Conservation (phyloP, 75 land plant species). For the Pinus albicaulis region DNA sequence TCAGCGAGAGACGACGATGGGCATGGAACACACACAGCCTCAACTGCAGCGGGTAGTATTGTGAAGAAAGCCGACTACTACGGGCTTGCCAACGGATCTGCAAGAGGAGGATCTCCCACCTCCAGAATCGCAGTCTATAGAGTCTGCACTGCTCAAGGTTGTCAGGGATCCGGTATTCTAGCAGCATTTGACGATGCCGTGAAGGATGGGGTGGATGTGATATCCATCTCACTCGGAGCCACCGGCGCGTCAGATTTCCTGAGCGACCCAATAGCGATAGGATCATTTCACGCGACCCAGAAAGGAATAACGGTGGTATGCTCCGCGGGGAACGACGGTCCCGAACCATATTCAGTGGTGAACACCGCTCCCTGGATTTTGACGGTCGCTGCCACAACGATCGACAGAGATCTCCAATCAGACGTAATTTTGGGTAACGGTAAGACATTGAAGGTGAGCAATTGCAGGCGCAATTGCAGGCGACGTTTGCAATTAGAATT, state of each 20-base stretch:
- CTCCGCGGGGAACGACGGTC: constrained; percentile 76
- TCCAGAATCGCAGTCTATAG: constrained; percentile 69
- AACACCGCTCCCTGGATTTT: constrained; percentile 79
- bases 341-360: constrained; percentile 23
- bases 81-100: constrained; percentile 65
- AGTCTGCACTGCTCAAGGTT: constrained; percentile 55
- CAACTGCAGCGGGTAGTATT: constrained; percentile 57
- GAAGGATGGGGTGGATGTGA: constrained; percentile 75
- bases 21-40: constrained; percentile 76
- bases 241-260: constrained; percentile 23
- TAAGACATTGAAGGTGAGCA: constrained; percentile 41
- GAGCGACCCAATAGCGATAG: constrained; percentile 73
- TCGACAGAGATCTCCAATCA: constrained; percentile 68
- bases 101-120: constrained; percentile 72
- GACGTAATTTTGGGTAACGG: constrained; percentile 49
- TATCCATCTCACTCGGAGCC: constrained; percentile 66
- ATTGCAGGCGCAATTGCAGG: neutral
- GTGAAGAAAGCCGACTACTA: constrained; percentile 42
- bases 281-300: constrained; percentile 68
- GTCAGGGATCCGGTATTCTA: constrained; percentile 56
- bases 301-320: constrained; percentile 63
- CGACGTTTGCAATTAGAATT: neutral
- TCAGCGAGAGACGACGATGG: constrained; percentile 49
- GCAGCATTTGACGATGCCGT: constrained; percentile 81
- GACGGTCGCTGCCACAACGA: constrained; percentile 70